Evolutionary conservation across 192 early-diverging fungal species (phyloP).

Genomic region (Coemansia sp.): DNA sequence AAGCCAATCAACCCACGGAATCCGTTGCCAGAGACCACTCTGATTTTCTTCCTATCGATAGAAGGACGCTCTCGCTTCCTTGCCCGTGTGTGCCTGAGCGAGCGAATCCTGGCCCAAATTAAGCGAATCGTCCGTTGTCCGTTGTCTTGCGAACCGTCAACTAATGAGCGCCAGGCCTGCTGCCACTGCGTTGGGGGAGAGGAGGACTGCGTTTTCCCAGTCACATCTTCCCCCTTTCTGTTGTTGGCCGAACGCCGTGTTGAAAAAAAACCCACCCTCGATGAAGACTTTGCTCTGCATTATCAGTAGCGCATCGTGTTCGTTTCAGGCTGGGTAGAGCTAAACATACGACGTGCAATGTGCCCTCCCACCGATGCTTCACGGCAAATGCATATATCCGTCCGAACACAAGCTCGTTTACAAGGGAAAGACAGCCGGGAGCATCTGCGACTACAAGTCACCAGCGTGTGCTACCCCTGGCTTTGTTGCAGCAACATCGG

Average conservation of each 20-base stretch:
- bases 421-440: too few relatives aligned
- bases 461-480: too few relatives aligned
- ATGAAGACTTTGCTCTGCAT: too few relatives aligned
- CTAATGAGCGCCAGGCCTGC: neutral
- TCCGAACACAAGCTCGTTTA: too few relatives aligned
- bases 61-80: neutral
- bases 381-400: too few relatives aligned
- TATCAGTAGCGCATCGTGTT: too few relatives aligned
- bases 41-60: too few relatives aligned
- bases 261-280: neutral
- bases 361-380: too few relatives aligned
- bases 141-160: neutral
- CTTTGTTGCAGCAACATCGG: too few relatives aligned
- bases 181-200: neutral
- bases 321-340: too few relatives aligned
- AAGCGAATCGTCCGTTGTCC: conserved; percentile 10
- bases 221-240: neutral
- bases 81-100: neutral
- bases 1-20: conserved; percentile 11
- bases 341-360: too few relatives aligned
- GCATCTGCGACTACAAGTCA: too few relatives aligned
- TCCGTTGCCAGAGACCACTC: neutral
- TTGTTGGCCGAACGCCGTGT: neutral
- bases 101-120: neutral
- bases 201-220: neutral